phyloP scores from a whole-genome alignment of 768 basidiomycete species.

The Rickenella mellea region DNA sequence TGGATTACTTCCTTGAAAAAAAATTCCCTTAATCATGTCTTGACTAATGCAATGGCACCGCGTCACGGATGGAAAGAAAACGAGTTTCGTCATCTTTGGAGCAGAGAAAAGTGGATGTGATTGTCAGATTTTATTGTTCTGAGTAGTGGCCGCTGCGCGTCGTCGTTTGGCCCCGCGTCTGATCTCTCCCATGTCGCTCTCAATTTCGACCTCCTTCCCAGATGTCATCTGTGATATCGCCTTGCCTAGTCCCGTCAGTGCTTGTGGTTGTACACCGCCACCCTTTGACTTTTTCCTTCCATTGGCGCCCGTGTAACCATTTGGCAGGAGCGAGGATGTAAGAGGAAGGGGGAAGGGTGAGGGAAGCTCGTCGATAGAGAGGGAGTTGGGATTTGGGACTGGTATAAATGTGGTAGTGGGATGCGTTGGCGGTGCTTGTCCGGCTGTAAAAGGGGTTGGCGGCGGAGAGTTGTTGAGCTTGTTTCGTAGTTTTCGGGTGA shows the following conservation, averaged over 20 bases:
- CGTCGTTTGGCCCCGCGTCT: conserved; percentile 63
- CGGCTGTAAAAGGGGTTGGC: conserved; percentile 51
- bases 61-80: too few species aligned
- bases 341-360: conserved; percentile 77
- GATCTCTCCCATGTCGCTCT: conserved; percentile 71
- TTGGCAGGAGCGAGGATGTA: conserved; percentile 40
- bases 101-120: not conserved
- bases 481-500: conserved; percentile 79
- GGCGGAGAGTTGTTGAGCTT: conserved; percentile 70
- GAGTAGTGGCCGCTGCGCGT: conserved; percentile 22
- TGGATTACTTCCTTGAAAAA: too few species aligned
- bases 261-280: conserved; percentile 45
- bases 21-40: too few species aligned
- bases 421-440: conserved; percentile 35
- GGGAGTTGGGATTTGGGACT: conserved; percentile 62
- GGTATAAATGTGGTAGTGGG: conserved; percentile 54
- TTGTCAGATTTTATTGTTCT: not conserved
- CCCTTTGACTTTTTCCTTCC: conserved; percentile 43
- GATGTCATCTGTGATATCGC: conserved; percentile 46
- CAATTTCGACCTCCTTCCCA: conserved; percentile 62
- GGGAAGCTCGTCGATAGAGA: conserved; percentile 78
- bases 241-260: conserved; percentile 66
- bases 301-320: conserved; percentile 24
- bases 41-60: too few species aligned
- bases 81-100: too few species aligned